Evolutionary conservation across 768 basidiomycete genomes (phyloP), one percentile per base, ranked within the genome.

Genomic region (Lanmaoa pseudosensibilis): DNA sequence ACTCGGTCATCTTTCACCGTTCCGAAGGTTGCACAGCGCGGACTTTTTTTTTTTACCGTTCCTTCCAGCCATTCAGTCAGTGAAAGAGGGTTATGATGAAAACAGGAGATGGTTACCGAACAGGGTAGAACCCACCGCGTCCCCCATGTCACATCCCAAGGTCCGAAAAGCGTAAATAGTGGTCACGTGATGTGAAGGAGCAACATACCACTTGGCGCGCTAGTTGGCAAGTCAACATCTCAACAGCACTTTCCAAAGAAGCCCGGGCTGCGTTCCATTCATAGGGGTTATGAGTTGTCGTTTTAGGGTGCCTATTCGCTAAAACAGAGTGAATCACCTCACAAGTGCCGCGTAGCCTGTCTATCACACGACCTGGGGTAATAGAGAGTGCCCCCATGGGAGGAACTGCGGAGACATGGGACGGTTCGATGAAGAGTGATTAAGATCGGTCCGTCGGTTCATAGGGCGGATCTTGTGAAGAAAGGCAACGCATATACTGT

Each of bases 301-400:
- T 58, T 6, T 50, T 8, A 47, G 46, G 57, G 23, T n/a, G 16
- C 12, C 41, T 9, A 25, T 48, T 50, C 36, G 47, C 50, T 48
- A 59, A 51, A n/a, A 53, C 36, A 4, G 48, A 52, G 51, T 19
- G 47, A 52, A 56, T 64, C 47, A 33, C 53, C 47, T 57, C 55
- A 30, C 59, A 52, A 44, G 15, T 13, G 46, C 54, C 61, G 55
- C 48, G 43, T 39, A 43, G 21, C n/a, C 21, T 5, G 36, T 12
- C 54, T 10, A 56, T 67, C 68, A 67, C 68, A 68, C 65, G 57
- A 68, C 68, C 63, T 60, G 68, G 68, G 67, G 67, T 68, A 68
- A 68, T 68, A 65, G 62, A 10, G 57, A 62, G 62, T 60, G 56
- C 57, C 45, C 27, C 60, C 64, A 68, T 50, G 59, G 56, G 57